Evolutionary conservation across 2,329 filamentous ascomycete genomes (phyloP).

Genomic region (Fusarium solani-melongenae): DNA sequence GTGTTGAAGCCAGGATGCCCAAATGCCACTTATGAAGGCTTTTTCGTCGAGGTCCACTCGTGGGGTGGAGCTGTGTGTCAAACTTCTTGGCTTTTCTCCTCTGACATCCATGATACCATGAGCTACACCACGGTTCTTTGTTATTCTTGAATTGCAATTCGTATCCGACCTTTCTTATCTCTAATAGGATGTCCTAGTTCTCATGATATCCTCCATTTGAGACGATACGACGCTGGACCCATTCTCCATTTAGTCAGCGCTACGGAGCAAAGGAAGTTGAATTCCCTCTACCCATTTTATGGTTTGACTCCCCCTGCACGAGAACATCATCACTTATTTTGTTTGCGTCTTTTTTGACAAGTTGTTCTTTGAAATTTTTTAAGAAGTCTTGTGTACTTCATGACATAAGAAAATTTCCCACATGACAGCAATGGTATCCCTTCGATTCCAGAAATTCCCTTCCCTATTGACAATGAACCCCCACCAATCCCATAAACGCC

Average conservation of each 20-base stretch:
- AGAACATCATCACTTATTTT: background rate
- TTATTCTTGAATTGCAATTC: background rate
- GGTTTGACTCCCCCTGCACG: conserved; percentile 7
- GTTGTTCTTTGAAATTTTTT: conserved; percentile 16
- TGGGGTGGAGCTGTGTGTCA: background rate
- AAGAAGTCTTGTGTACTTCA: conserved; percentile 13
- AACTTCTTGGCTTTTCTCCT: background rate
- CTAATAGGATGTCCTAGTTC: background rate
- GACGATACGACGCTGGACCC: background rate
- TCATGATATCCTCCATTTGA: background rate
- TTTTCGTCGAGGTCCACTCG: background rate
- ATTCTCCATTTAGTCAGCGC: conserved; percentile 25
- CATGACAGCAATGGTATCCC: conserved; percentile 41
- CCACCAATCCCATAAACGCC: conserved; percentile 38
- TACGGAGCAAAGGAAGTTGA: conserved; percentile 30
- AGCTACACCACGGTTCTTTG: background rate
- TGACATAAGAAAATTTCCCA: conserved; percentile 20
- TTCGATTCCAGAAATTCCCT: conserved; percentile 24
- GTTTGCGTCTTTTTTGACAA: background rate
- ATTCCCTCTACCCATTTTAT: conserved; percentile 22
- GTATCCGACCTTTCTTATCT: background rate
- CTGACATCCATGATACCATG: background rate
- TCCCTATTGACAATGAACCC: conserved; percentile 23
- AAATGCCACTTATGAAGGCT: background rate
- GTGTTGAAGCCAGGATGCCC: background rate